Evolutionary conservation across 225 moss, liverwort and hornwort species (phyloP).

Genomic region (Pseudisothecium myosuroides): DNA sequence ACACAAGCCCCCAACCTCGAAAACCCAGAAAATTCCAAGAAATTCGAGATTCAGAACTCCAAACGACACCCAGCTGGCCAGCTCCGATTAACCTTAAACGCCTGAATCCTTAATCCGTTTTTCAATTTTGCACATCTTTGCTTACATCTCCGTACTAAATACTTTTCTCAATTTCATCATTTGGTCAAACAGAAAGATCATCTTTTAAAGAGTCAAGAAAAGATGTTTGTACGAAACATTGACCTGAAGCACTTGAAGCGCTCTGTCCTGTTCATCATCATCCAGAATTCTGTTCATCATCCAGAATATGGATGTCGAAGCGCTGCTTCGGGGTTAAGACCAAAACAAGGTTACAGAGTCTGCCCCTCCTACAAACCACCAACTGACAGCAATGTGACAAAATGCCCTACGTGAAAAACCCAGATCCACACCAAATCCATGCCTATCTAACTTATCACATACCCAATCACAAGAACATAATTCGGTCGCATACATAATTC

Average conservation of each 20-base stretch:
- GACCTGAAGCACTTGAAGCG: not conserved
- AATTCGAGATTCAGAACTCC: not conserved
- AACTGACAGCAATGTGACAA: not conserved
- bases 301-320: not conserved
- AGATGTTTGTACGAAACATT: not conserved
- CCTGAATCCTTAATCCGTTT: not conserved
- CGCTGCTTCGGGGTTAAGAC: not conserved
- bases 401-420: not conserved
- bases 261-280: not conserved
- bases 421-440: not conserved
- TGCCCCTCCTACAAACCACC: not conserved
- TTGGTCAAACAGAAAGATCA: not conserved
- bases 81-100: not conserved
- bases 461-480: not conserved
- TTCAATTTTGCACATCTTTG: not conserved
- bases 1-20: not conserved
- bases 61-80: not conserved
- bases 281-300: not conserved
- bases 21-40: not conserved
- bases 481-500: not conserved
- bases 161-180: not conserved
- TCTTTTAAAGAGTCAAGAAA: not conserved
- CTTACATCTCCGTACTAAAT: not conserved
- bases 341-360: not conserved
- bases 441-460: not conserved